Conservation (phyloP, 345 rosid species). For the Capsella bursapastoris region DNA sequence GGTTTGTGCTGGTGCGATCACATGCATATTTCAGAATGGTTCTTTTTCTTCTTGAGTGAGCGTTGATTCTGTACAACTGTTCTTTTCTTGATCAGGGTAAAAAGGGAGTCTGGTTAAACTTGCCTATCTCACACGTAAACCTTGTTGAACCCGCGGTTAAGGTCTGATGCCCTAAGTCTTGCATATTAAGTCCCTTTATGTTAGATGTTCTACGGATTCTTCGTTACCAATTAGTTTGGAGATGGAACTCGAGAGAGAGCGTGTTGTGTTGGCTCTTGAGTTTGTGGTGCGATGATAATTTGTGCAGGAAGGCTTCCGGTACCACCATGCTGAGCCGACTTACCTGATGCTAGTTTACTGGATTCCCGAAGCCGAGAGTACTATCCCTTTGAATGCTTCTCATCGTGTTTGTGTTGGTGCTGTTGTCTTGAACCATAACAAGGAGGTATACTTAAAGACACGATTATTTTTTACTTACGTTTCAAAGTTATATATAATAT, state of each 20-base stretch:
- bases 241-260: neutral
- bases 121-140: conserved; percentile 65
- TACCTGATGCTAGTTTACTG: conserved; percentile 85
- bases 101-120: conserved; percentile 78
- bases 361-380: conserved; percentile 68
- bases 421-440: conserved; percentile 64
- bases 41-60: neutral
- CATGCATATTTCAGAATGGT: neutral
- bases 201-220: neutral
- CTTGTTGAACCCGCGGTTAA: conserved; percentile 72
- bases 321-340: conserved; percentile 84
- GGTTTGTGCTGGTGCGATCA: conserved; percentile 44
- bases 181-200: neutral
- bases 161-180: conserved; percentile 49
- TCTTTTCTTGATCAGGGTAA: conserved; percentile 56
- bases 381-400: conserved; percentile 79
- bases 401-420: conserved; percentile 79
- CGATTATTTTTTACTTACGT: neutral
- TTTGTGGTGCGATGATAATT: neutral
- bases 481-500: neutral
- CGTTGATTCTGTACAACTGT: neutral
- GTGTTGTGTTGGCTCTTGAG: neutral
- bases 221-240: neutral
- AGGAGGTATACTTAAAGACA: conserved; percentile 63
- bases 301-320: conserved; percentile 71